Evolutionary conservation across 352 stramenopile species (phyloP), one percentile per base, ranked within the genome.

Genomic region (Phytophthora podocarpi): DNA sequence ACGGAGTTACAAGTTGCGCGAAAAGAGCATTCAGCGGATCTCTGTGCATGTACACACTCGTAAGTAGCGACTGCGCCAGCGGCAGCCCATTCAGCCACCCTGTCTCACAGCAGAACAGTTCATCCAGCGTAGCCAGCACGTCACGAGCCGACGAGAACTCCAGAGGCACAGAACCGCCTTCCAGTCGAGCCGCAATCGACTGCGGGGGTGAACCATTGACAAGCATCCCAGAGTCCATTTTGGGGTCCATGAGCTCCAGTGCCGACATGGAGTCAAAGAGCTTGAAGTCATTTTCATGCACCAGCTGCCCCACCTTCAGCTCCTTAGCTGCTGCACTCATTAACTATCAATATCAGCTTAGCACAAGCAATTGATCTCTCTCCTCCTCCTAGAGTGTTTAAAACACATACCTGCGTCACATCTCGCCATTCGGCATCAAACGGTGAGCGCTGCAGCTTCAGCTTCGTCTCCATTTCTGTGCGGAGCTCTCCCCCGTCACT

Each of bases 241-340:
- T 97, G 6, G 77, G 76, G 63, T 98, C 92, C 80, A 97, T 96
- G 2, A 98, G 70, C 78, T 98, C 93, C 15, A 98, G 71, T 43
- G 95, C 95, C 27, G 91, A 94, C 92, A 98, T 98, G 53, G 91
- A 96, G 57, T 98, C 91, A 62, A 95, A 96, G 51, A 98, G 79
- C 51, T 87, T 95, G 49, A 98, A 97, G 51, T 85, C 66, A 6
- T 85, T 60, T 36, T 88, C 74, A 39, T 95, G 86, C 27, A 93
- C 72, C 52, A 95, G 62, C 43, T 95, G 84, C 2, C 86, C 84
- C 15, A 93, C 72, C 47, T 90, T 91, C 21, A 95, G 74, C 63
- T 93, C 83, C 54, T 91, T 90, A 5, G 83, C 79, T 20, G 85
- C 80, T 27, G 62, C 47, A n/a, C 55, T 62, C 61, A 91, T 81